Percentiles rank a stretch among this genome's conserved stretches.
phyloP scores from a whole-genome alignment of 116 monocot genomes.

The Iris pallida region DNA sequence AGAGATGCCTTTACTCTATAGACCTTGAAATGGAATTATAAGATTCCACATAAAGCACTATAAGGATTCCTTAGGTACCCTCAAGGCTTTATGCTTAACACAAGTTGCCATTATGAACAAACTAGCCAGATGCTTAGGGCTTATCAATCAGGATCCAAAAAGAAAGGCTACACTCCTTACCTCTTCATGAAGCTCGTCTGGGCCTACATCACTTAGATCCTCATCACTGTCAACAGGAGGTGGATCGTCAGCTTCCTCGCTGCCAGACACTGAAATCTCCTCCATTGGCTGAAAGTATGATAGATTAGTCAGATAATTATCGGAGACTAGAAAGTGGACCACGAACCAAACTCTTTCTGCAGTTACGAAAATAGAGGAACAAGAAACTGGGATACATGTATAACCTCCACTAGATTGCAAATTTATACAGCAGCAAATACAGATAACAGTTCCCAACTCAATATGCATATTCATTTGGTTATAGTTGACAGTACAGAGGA shows the following conservation, averaged over 20 bases:
- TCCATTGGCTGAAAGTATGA: slow-evolving; percentile 45
- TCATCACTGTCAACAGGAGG: slow-evolving; percentile 49
- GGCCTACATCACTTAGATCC: slow-evolving; percentile 47
- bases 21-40: neutral
- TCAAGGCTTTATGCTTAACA: neutral
- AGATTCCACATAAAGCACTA: too few relatives aligned
- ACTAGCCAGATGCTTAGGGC: neutral
- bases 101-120: neutral
- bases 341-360: neutral
- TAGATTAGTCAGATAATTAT: neutral
- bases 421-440: neutral
- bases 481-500: too few relatives aligned
- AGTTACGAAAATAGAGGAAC: neutral
- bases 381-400: neutral
- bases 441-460: neutral
- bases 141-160: neutral
- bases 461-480: neutral
- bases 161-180: slow-evolving; percentile 15
- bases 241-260: slow-evolving; percentile 48
- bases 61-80: too few relatives aligned
- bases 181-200: slow-evolving; percentile 40
- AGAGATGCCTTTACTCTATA: neutral
- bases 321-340: neutral
- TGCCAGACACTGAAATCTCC: slow-evolving; percentile 52
- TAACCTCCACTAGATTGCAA: neutral